These are phyloP conservation scores for Trichoderma sp. DNA, from an alignment of 2,329 filamentous ascomycete genomes.

Conservation along the genomic window DNA sequence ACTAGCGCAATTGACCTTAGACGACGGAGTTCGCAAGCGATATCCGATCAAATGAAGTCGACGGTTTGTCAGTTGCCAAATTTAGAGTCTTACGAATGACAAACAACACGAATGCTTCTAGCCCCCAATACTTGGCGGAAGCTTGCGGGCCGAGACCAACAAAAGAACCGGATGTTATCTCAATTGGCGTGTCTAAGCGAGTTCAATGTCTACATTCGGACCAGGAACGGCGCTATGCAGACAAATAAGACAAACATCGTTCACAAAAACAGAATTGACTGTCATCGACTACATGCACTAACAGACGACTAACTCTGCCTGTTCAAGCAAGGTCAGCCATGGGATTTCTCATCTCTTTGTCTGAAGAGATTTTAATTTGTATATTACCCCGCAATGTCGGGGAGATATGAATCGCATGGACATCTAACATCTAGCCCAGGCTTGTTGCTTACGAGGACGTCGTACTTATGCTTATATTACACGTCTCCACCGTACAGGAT, in stretches of 20 bases:
- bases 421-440: not conserved
- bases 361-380: not conserved
- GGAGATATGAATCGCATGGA: not conserved
- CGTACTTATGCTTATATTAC: not conserved
- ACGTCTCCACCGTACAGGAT: not conserved
- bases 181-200: not conserved
- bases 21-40: not conserved
- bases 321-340: not conserved
- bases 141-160: not conserved
- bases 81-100: not conserved
- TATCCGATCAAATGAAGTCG: not conserved
- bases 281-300: not conserved
- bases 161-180: not conserved
- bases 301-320: not conserved
- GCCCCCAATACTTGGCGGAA: not conserved
- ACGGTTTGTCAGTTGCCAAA: not conserved
- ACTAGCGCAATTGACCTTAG: not conserved
- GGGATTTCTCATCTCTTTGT: not conserved
- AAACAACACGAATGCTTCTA: not conserved
- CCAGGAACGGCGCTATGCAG: not conserved
- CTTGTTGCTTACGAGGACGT: not conserved
- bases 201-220: not conserved
- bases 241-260: not conserved
- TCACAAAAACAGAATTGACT: not conserved
- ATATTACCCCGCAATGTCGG: not conserved